Conservation (phyloP, 805 yeast species). For the Lachancea thermotolerans region DNA sequence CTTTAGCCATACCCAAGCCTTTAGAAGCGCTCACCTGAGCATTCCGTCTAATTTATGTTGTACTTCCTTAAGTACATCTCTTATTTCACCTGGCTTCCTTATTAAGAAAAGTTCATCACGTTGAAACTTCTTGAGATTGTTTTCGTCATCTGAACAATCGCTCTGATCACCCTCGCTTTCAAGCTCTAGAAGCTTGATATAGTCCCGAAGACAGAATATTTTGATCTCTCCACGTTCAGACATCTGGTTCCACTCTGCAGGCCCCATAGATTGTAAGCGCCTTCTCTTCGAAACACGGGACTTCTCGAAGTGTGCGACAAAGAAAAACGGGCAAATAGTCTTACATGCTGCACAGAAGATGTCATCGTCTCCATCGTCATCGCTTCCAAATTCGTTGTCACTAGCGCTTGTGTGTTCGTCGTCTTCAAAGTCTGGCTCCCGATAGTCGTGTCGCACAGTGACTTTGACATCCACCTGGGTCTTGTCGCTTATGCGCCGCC, state of each 20-base stretch:
- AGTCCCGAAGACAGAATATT: constrained; percentile 20
- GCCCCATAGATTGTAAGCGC: constrained; percentile 12
- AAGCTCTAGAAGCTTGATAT: constrained; percentile 7
- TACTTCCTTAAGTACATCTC: constrained; percentile 10
- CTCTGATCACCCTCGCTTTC: constrained; percentile 8
- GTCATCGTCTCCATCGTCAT: constrained; percentile 27
- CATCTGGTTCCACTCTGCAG: constrained; percentile 11
- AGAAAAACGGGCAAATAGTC: constrained; percentile 35
- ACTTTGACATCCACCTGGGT: constrained; percentile 1
- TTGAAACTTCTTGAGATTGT: constrained; percentile 5
- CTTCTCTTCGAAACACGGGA: constrained; percentile 13
- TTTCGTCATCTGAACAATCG: constrained; percentile 3
- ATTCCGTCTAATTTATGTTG: constrained; percentile 18
- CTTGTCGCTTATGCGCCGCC: constrained; percentile 5
- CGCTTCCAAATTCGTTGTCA: not conserved
- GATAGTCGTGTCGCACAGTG: constrained; percentile 4
- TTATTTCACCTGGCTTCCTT: constrained; percentile 14
- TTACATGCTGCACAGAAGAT: constrained; percentile 32
- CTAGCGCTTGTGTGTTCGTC: constrained; percentile 8
- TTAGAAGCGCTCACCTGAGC: constrained; percentile 5
- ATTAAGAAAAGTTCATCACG: constrained; percentile 17
- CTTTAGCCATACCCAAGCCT: not conserved
- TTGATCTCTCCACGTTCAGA: constrained; percentile 17
- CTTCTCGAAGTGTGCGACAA: constrained; percentile 20
- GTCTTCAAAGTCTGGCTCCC: not conserved